phyloP scores from a whole-genome alignment of 257 asterid species.

The Jacaranda mimosifolia region DNA sequence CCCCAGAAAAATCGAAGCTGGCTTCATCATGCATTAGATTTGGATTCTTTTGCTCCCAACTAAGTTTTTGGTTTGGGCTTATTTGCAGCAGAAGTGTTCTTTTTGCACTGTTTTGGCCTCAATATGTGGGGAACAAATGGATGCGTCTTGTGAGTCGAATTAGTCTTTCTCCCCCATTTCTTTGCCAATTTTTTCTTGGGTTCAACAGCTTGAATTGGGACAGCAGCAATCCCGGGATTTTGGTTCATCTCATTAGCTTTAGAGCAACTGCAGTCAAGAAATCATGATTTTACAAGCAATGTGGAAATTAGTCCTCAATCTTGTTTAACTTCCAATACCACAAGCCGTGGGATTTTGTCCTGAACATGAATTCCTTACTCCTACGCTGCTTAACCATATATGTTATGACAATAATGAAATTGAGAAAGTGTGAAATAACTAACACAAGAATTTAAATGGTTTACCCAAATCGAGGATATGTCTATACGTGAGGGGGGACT shows the following conservation, averaged over 20 bases:
- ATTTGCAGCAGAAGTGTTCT: conserved; percentile 27
- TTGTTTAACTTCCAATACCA: background rate
- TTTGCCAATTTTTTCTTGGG: conserved; percentile 23
- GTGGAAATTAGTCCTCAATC: background rate
- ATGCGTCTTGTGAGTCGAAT: too few species aligned
- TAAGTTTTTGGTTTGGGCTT: conserved; percentile 31
- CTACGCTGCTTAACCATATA: background rate
- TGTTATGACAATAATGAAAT: background rate
- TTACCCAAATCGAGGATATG: too few species aligned
- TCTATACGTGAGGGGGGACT: too few species aligned
- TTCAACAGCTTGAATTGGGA: conserved; percentile 52
- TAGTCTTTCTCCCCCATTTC: conserved; percentile 22
- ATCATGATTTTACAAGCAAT: background rate
- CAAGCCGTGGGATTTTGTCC: background rate
- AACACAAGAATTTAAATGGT: too few species aligned
- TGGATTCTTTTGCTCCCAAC: conserved; percentile 33
- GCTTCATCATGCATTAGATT: conserved; percentile 33
- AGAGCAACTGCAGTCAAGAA: conserved; percentile 25
- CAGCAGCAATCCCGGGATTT: conserved; percentile 39
- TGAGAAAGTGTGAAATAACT: too few species aligned
- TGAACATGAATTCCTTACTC: background rate
- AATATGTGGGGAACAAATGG: too few species aligned
- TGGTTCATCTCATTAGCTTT: conserved; percentile 35
- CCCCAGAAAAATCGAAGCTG: conserved; percentile 36
- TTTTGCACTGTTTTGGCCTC: conserved; percentile 12